phyloP scores from a whole-genome alignment of 164 flowering plant species.

The Liriodendron chinense region DNA sequence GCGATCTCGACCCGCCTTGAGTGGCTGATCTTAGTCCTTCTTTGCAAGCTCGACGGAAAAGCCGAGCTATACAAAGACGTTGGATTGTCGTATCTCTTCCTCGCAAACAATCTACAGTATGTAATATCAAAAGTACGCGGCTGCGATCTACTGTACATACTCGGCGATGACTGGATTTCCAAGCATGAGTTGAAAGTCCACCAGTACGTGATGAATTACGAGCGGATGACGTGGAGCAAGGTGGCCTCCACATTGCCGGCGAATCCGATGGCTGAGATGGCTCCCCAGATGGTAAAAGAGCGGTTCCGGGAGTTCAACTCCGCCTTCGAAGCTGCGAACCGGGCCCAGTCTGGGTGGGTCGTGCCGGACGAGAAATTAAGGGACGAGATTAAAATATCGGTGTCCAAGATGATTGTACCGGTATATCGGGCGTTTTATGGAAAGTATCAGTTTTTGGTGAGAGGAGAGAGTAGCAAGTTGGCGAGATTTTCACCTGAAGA shows the following conservation, averaged over 20 bases:
- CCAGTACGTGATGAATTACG: slow-evolving; percentile 50
- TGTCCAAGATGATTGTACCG: slow-evolving; percentile 37
- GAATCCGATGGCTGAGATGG: slow-evolving; percentile 19
- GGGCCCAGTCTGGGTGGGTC: slow-evolving; percentile 39
- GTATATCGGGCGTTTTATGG: slow-evolving; percentile 45
- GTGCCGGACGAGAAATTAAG: slow-evolving; percentile 47
- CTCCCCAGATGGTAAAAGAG: slow-evolving; percentile 34
- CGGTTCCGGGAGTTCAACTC: slow-evolving; percentile 38
- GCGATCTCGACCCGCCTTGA: slow-evolving; percentile 33
- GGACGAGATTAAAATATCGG: slow-evolving; percentile 47
- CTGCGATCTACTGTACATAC: slow-evolving; percentile 44
- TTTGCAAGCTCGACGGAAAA: slow-evolving; percentile 64
- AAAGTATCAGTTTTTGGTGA: slow-evolving; percentile 18
- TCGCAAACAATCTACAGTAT: slow-evolving; percentile 63
- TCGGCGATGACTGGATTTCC: slow-evolving; percentile 58
- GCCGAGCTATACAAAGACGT: slow-evolving; percentile 52
- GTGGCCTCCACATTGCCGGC: slow-evolving; percentile 42
- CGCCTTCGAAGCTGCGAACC: slow-evolving; percentile 44
- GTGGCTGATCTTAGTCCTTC: slow-evolving; percentile 58
- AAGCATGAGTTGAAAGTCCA: slow-evolving; percentile 43
- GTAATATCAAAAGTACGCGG: slow-evolving; percentile 36
- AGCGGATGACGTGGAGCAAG: slow-evolving; percentile 48
- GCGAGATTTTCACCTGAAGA: slow-evolving; percentile 71
- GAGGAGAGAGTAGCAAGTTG: slow-evolving; percentile 19
- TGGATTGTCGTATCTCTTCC: slow-evolving; percentile 51